Evolutionary conservation across 1,139 yeast species (phyloP).

Genomic region (Magnusiomyces clavatus): DNA sequence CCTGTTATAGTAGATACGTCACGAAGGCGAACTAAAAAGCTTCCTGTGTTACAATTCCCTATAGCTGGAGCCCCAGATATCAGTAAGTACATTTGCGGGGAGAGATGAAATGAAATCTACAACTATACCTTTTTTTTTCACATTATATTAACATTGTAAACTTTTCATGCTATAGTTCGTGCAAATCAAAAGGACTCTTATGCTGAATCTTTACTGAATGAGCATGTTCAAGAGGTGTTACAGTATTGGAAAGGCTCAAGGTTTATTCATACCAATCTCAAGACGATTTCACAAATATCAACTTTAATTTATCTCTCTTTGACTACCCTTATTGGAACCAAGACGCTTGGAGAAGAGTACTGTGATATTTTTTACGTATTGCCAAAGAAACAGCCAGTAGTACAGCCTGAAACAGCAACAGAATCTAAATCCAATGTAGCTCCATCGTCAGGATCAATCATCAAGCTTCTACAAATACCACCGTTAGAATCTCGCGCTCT

Average conservation of each 20-base stretch:
- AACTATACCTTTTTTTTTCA: not conserved
- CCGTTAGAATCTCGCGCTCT: not conserved
- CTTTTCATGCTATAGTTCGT: conserved; percentile 27
- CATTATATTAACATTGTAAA: too few relatives aligned
- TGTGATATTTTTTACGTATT: conserved; percentile 61
- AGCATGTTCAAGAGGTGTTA: conserved; percentile 50
- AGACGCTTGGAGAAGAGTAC: conserved; percentile 92
- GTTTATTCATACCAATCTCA: conserved; percentile 55
- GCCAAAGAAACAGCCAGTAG: not conserved
- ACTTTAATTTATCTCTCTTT: conserved; percentile 55
- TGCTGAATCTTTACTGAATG: conserved; percentile 49
- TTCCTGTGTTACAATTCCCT: conserved; percentile 24
- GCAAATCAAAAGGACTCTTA: conserved; percentile 85
- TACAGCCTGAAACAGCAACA: not conserved
- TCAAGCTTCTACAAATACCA: not conserved
- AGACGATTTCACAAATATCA: conserved; percentile 52
- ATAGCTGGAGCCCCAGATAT: conserved; percentile 41
- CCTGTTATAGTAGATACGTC: too few relatives aligned
- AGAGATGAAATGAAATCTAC: not conserved
- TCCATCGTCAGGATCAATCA: not conserved
- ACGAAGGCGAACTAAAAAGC: not conserved
- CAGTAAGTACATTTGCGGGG: conserved; percentile 24
- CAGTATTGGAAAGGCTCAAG: conserved; percentile 56
- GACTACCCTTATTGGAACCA: conserved; percentile 67
- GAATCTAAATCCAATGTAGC: not conserved